phyloP scores from a whole-genome alignment of 108 stramenopile species.

The Seminavis robusta region DNA sequence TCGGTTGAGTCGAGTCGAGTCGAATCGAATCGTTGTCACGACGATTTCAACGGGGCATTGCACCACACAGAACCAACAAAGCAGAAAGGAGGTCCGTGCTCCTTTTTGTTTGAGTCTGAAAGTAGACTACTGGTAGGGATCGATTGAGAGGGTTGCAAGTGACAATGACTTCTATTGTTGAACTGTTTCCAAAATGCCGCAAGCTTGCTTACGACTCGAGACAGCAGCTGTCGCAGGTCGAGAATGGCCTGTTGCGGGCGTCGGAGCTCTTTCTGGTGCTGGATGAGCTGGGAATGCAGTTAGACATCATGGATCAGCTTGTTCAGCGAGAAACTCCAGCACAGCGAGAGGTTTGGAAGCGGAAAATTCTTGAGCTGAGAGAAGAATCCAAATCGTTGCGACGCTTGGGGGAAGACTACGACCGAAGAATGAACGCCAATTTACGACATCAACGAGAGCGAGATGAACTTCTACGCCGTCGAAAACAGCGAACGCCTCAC shows the following conservation, averaged over 20 bases:
- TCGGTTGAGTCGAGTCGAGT: too few relatives aligned
- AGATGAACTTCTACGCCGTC: slow-evolving; percentile 63
- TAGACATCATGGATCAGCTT: slow-evolving; percentile 71
- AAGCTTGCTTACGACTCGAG: slow-evolving; percentile 84
- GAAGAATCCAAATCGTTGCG: slow-evolving; percentile 65
- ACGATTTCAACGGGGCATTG: too few relatives aligned
- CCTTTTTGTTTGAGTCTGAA: too few relatives aligned
- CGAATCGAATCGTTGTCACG: too few relatives aligned
- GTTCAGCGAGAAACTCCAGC: slow-evolving; percentile 71
- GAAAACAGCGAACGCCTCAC: slow-evolving; percentile 33
- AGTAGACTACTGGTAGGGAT: too few relatives aligned
- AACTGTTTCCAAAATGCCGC: slow-evolving; percentile 83
- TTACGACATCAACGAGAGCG: slow-evolving; percentile 70
- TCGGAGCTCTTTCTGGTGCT: slow-evolving; percentile 73
- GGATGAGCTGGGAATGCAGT: slow-evolving; percentile 71
- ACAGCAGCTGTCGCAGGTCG: slow-evolving; percentile 79
- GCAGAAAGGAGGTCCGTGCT: too few relatives aligned
- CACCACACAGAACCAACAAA: too few relatives aligned
- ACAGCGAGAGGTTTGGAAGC: slow-evolving; percentile 80
- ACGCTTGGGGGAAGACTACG: slow-evolving; percentile 62
- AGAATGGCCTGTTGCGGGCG: slow-evolving; percentile 59
- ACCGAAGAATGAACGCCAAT: slow-evolving; percentile 63
- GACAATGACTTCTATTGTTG: slow-evolving; percentile 13
- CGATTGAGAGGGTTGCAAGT: too few relatives aligned
- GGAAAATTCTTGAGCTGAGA: slow-evolving; percentile 75